These are phyloP conservation scores for Dendrothele bispora DNA, from an alignment of 768 basidiomycete species.

Conservation along the genomic window DNA sequence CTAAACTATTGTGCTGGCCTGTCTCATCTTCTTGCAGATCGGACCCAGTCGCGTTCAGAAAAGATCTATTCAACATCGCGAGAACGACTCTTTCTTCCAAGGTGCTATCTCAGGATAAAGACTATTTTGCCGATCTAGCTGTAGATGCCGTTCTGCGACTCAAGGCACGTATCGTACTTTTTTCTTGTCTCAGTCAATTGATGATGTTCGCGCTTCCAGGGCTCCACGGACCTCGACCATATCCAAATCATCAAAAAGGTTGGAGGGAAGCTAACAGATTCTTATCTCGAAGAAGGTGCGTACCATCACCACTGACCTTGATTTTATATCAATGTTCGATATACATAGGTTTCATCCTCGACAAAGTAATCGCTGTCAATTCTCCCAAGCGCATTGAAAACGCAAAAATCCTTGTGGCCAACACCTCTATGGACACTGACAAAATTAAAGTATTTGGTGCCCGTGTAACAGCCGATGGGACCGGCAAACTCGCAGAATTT, in stretches of 20 bases:
- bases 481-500: conserved; percentile 95
- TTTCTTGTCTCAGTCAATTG: background rate
- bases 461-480: conserved; percentile 91
- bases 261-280: conserved; percentile 97
- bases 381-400: conserved; percentile 95
- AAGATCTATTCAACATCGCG: conserved; percentile 95
- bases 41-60: conserved; percentile 73
- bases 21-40: conserved; percentile 41
- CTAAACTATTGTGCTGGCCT: conserved; percentile 1
- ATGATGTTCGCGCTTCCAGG: conserved; percentile 44
- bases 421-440: conserved; percentile 99
- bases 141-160: conserved; percentile 94
- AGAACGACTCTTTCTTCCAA: conserved; percentile 94
- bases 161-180: conserved; percentile 50
- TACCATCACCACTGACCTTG: background rate
- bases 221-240: conserved; percentile 94
- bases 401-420: conserved; percentile 94
- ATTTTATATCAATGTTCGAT: background rate
- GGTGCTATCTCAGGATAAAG: conserved; percentile 94
- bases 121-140: conserved; percentile 96
- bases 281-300: conserved; percentile 93
- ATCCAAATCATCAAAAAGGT: conserved; percentile 99
- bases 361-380: conserved; percentile 93
- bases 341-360: conserved; percentile 86
- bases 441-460: conserved; percentile 99